Base-by-base conservation (phyloP, 768 basidiomycete genomes). In the Amyloporia xantha region DNA sequence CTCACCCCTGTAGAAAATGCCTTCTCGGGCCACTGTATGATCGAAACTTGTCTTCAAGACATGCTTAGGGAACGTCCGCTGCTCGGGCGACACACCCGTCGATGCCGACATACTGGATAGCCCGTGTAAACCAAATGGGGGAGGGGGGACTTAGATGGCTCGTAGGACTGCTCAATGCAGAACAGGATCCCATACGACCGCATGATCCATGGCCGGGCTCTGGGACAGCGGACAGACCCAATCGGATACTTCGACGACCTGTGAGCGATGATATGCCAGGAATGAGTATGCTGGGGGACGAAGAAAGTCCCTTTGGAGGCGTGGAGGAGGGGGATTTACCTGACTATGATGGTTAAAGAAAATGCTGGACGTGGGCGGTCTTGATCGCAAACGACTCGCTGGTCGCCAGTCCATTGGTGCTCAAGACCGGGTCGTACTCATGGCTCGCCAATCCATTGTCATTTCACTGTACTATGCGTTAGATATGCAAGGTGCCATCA, bases 11-110 rank as follows among this genome's bases (percentile, higher is more conserved):
- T 60, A 50, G 51, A 81, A 69, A 47, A 83, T 75, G 30, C 75
- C 79, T 52, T 84, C 81, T 55, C 77, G 79, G 33, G 78, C 76
- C 35, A 94, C 84, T 3, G 92, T 93, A 67, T 93, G 92, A 66
- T 96, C 92, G 64, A 93, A 95, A 66, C 90, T 92, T 40, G 92
- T 91, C 73, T 96, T 96, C 53, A 92, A 80, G 50, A 91, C 89
- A 65, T 87, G 86, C 51, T 85, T 79, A 45, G 92, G 89, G 62
- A 92, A 89, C 25, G 75, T 67, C 54, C 75, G 81, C 55, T 73
- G 60, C 53, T 68, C 68, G 44, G 65, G 59, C 50, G 68, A 59
- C 11, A 56, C 54, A 21, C 57, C 55, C 36, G 52, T 59, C 40
- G 62, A 57, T 28, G 56, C 41, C 48, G 61, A 69, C 49, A 68